Base-by-base conservation (phyloP, 2,329 filamentous ascomycete genomes). In the Camptophora hylomeconis region DNA sequence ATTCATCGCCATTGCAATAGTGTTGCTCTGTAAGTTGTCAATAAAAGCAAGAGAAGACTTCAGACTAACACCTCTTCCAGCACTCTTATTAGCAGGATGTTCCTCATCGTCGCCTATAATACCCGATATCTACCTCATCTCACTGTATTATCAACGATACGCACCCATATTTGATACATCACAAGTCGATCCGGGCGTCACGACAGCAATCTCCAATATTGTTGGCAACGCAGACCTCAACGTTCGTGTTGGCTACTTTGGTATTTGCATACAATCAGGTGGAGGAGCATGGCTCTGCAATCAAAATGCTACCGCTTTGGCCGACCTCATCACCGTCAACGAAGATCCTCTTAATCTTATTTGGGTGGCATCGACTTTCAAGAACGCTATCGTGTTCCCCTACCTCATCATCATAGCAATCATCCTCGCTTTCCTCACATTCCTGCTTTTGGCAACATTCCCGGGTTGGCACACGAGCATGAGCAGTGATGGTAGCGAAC, bases 401-500 rank as follows among this genome's bases (percentile, higher is more conserved):
- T 98, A 95, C 51, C 63, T 98, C 12, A 77, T 98, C 40, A 98
- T 98, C 63, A 86, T 98, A 49, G 89, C 89, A 50, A 86, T 95
- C 51, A 81, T 98, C 53, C 84, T 98, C 49, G 86, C 89, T 45
- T 95, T 95, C 60, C 69, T 95, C 56, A 93, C 84, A 54, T 82
- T 98, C 53, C 70, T 98, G 38, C 72, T 98, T 22, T 76, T 98
- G 30, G 87, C 86, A 31, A 95, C 89, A 18, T 98, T 95, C 60
- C 89, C 89, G 2, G 86, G 86, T 40, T 98, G 89, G 83, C 86
- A 95, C 57, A 83, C 93, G 56, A 83, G 92, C 57, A 70, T 76
- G 40, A 80, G 89, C 55, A 74, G 69, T 20, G 66, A 72, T 30
- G 86, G 84, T 29, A 83, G 76, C 26, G 84, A 92, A 46, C 75